Evolutionary conservation across 345 rosid species (phyloP), one percentile per base, ranked within the genome.

Genomic region (Lumnitzera racemosa): DNA sequence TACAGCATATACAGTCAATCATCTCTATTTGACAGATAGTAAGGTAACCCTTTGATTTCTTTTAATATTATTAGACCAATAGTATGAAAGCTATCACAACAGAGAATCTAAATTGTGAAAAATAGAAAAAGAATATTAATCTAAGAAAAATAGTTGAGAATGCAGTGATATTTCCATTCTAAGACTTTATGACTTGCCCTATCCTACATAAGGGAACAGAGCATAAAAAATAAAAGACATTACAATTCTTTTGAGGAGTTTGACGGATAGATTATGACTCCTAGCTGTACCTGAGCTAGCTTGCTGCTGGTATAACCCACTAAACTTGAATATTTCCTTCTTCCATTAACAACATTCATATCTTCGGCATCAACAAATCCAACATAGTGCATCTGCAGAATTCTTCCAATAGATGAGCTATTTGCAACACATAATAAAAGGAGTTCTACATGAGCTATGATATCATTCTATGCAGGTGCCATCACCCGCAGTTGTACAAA

Each of bases 351-450:
- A 56, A 83, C 77, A 75, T 89, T 85, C 91, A 91, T 89, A 68
- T 91, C 98, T 69, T 89, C 91, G 12, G 91, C 80, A 70, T 89
- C 89, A 72, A 89, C 88, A 61, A 85, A 87, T 67, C 98, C 95
- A 25, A 91, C 83, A 65, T 87, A 78, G 71, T 91, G 96, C 95
- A 91, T 89, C 98, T 94, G 62, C 75, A 70, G 15, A 52, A 67
- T 65, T 64, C 52, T 67, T 48, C 17, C 2, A 15, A 54, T 55
- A 13, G 43, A 58, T 14, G 49, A 36, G 61, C 46, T 11, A 46
- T 4, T 48, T 61, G 3, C 46, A 43, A 61, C 12, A 9, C 24
- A 20, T 20, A 27, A 27, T 27, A 0, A 5, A 27, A 53, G 56
- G 27, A 51, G 11, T 36, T 4, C 7, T 36, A 36, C 43, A 36